phyloP scores from a whole-genome alignment of 306 rosid genomes.

The Castanea mollissima region DNA sequence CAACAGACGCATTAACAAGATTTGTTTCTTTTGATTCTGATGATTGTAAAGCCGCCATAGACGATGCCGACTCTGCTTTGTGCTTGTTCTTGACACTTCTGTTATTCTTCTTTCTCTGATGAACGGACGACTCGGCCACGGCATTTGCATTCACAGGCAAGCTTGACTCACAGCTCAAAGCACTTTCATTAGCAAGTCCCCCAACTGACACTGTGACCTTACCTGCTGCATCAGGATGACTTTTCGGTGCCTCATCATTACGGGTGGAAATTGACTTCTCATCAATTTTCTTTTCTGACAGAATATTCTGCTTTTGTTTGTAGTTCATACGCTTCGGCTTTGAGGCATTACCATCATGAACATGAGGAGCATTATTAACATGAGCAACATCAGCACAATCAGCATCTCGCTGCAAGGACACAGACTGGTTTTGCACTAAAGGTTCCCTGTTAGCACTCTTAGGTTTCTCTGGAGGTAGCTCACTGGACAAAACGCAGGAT shows the following conservation, averaged over 20 bases:
- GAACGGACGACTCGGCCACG: constrained; percentile 40
- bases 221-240: constrained; percentile 31
- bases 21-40: constrained; percentile 43
- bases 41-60: constrained; percentile 28
- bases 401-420: constrained; percentile 46
- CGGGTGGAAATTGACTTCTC: constrained; percentile 41
- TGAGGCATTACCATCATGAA: constrained; percentile 43
- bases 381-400: constrained; percentile 35
- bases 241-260: constrained; percentile 30
- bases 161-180: constrained; percentile 32
- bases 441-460: constrained; percentile 38
- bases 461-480: constrained; percentile 31
- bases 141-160: constrained; percentile 34
- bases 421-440: constrained; percentile 36
- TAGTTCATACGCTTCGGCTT: constrained; percentile 59
- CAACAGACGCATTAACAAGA: constrained; percentile 38
- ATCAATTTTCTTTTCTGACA: constrained; percentile 35
- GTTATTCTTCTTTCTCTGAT: constrained; percentile 62
- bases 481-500: constrained; percentile 31
- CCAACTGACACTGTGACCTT: constrained; percentile 37
- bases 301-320: constrained; percentile 62
- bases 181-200: constrained; percentile 27
- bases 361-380: constrained; percentile 33
- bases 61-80: constrained; percentile 48
- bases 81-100: constrained; percentile 66